Evolutionary conservation across 1,284 basidiomycete species (phyloP).

Genomic region (Trichosporon ovoides): DNA sequence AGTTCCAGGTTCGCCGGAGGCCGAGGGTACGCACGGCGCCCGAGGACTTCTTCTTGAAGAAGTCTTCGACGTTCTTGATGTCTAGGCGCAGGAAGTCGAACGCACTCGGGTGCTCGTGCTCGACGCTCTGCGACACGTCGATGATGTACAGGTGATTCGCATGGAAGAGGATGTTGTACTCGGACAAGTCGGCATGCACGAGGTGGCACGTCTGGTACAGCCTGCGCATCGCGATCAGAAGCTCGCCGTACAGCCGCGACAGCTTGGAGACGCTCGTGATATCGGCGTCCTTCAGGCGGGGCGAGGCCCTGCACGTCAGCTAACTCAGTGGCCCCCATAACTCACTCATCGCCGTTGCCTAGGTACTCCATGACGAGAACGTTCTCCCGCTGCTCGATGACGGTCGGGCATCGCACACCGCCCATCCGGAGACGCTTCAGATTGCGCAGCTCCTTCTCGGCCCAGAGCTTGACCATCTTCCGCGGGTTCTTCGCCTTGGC

Average conservation of each 20-base stretch:
- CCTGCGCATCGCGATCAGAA: slow-evolving; percentile 70
- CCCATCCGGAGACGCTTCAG: slow-evolving; percentile 75
- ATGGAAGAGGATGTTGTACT: slow-evolving; percentile 89
- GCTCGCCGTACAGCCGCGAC: slow-evolving; percentile 69
- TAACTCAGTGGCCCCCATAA: not conserved
- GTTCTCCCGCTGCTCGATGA: slow-evolving; percentile 91
- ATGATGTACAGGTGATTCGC: slow-evolving; percentile 78
- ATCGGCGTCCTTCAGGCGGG: slow-evolving; percentile 80
- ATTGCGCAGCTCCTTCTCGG: slow-evolving; percentile 98
- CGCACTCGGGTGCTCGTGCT: slow-evolving; percentile 93
- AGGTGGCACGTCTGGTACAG: slow-evolving; percentile 89
- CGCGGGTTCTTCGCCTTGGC: slow-evolving; percentile 79
- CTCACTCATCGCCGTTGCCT: slow-evolving; percentile 59
- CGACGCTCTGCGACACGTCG: slow-evolving; percentile 97
- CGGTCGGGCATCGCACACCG: slow-evolving; percentile 79
- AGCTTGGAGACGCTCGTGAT: slow-evolving; percentile 51
- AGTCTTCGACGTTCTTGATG: slow-evolving; percentile 88
- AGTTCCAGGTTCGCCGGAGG: slow-evolving; percentile 78
- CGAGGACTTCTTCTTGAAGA: slow-evolving; percentile 68
- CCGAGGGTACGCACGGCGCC: slow-evolving; percentile 66
- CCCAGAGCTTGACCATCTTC: slow-evolving; percentile 99
- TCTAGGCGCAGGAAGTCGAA: slow-evolving; percentile 95
- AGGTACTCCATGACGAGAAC: slow-evolving; percentile 95
- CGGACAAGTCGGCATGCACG: slow-evolving; percentile 95
- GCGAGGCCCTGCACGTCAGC: slow-evolving; percentile 64